Evolutionary conservation across 495 filamentous ascomycete genomes (phyloP), one percentile per base, ranked within the genome.

Genomic region (Podospora tetraspora): DNA sequence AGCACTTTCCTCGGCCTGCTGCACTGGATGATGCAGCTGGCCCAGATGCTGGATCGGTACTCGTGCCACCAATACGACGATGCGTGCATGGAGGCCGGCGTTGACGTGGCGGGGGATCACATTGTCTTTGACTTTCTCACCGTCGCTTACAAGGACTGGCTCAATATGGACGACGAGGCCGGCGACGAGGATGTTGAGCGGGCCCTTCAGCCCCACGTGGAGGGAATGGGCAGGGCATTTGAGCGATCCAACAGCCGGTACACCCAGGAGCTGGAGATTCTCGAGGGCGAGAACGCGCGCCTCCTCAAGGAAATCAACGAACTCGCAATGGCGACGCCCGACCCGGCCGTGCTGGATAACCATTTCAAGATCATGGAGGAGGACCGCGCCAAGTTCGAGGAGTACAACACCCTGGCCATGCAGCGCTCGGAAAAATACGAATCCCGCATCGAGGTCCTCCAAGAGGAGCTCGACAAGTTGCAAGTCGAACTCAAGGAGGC

Each of bases 11-110:
- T 99, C 25, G 96, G 93, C 0, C 83, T 98, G 79, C 83, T 99
- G 61, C 94, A 99, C 78, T 99, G 95, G 95, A 90, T 99, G 87
- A 96, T 99, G 94, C 93, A 97, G 77, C 81, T 98, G 60, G 92
- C 93, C 13, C 86, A 90, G 64, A 96, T 96, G 88, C 88, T 97
- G 79, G 92, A 98, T 65, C 79, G 88, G 11, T 97, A 90, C 74
- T 78, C 84, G 3, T 69, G 79, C 24, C 88, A 92, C 37, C 86
- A 89, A 59, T 98, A 96, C 76, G 93, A 97, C 69, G 90, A 96
- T 59, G 93, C 93, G 0, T 96, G 93, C 72, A 67, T 79, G 12
- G 93, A 97, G 71, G 89, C 86, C 60, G 96, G 95, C 23, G 86
- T 94, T 12, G 95, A 98, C 77, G 89, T 97, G 13, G 87, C 81